Evolutionary conservation across 805 yeast genomes (phyloP), one percentile per base, ranked within the genome.

Genomic region (Wickerhamomyces queroliae): DNA sequence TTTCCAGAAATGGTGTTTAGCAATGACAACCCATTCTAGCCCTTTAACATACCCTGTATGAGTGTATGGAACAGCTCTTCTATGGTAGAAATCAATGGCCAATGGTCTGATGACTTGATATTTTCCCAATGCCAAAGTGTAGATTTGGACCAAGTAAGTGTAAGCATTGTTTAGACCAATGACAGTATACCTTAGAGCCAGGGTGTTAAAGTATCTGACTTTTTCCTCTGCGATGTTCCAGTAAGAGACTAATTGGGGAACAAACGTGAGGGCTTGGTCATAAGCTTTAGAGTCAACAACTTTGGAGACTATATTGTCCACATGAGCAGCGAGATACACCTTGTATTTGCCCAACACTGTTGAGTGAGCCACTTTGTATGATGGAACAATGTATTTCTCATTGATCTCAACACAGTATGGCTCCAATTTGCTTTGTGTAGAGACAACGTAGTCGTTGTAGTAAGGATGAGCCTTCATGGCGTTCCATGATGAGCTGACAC

Each of bases 381-480:
- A 35, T 9, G 55, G 54, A 2, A 11, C 13, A 6, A 52, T 36
- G 22, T 46, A 43, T 2, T 39, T 12, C 5, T 30, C 32, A 19
- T 42, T 41, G 12, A 44, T 5, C 2, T 33, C 27, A 7, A 30
- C 10, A n/a, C 26, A 44, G 36, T 27, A 27, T 5, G 35, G 54
- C 36, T 21, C n/a, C 11, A 22, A 44, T 31, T 44, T 45, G 4
- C 29, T 35, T 1, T 49, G 48, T 2, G 45, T 20, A 4, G 53
- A 55, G 13, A 42, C 40, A 25, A 52, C 37, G 36, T 51, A 49
- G 7, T 42, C 47, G 15, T 39, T 46, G 29, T 52, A 54, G 43
- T 46, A 48, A 7, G 31, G 35, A 23, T 26, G 42, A 18, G 25
- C 12, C 10, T 41, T 42, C 17, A 46, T 21, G 23, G 34, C 29